These are phyloP conservation scores for Alternaria ethzedia DNA, from an alignment of 2,329 filamentous ascomycete species.

Conservation along the genomic window DNA sequence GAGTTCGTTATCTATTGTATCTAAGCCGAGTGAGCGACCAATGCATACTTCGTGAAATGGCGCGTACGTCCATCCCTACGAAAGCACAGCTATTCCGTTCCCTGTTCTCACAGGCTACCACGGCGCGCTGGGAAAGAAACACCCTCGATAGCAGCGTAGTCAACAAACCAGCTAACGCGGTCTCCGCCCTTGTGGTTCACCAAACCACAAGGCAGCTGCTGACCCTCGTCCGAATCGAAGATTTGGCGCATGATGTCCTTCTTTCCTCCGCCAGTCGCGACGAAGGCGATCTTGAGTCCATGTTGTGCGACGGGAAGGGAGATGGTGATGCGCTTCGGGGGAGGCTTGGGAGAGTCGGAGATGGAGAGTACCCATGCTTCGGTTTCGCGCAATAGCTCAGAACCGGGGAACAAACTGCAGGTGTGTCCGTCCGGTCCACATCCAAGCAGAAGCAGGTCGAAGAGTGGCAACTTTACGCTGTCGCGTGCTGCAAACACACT, in stretches of 20 bases:
- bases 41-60: slow-evolving; percentile 32
- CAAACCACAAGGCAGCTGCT: slow-evolving; percentile 80
- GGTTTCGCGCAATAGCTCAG: slow-evolving; percentile 82
- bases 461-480: slow-evolving; percentile 91
- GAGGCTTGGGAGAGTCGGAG: slow-evolving; percentile 93
- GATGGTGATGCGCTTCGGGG: slow-evolving; percentile 86
- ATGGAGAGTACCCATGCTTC: slow-evolving; percentile 93
- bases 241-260: slow-evolving; percentile 91
- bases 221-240: slow-evolving; percentile 77
- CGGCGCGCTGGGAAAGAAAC: slow-evolving; percentile 77
- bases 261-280: slow-evolving; percentile 89
- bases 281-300: slow-evolving; percentile 84
- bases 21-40: slow-evolving; percentile 29
- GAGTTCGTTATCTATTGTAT: slow-evolving; percentile 27
- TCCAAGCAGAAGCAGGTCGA: slow-evolving; percentile 91
- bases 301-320: slow-evolving; percentile 90
- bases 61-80: slow-evolving; percentile 25
- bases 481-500: slow-evolving; percentile 87
- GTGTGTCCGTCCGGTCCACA: slow-evolving; percentile 97
- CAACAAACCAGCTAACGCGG: slow-evolving; percentile 94
- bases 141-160: slow-evolving; percentile 82
- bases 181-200: slow-evolving; percentile 86
- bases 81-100: slow-evolving; percentile 30
- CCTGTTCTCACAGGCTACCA: slow-evolving; percentile 62
- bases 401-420: slow-evolving; percentile 92